Evolutionary conservation across 2,329 filamentous ascomycete species (phyloP).

Genomic region (Colletotrichum endophyticum): DNA sequence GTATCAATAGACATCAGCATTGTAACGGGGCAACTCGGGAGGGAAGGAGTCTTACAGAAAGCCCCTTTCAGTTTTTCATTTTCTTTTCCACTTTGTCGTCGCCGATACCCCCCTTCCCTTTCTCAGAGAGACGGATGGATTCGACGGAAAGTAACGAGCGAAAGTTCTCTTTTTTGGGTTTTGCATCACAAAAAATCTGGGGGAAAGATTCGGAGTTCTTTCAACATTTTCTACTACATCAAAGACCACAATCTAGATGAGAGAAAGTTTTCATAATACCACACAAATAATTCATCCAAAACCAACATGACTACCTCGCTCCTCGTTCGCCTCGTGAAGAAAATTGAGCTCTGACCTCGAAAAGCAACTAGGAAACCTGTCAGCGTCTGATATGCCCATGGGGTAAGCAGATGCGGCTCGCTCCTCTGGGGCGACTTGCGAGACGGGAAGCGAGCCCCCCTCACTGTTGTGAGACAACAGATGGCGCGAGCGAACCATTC

Average conservation of each 20-base stretch:
- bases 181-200: neutral
- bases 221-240: neutral
- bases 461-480: neutral
- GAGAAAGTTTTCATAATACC: conserved; percentile 7
- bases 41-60: neutral
- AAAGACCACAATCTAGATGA: neutral
- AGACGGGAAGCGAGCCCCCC: neutral
- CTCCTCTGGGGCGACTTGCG: neutral
- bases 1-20: conserved; percentile 11
- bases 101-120: conserved; percentile 22
- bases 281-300: neutral
- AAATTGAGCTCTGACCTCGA: neutral
- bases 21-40: neutral
- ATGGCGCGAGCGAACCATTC: neutral
- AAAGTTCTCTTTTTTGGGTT: neutral
- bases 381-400: neutral
- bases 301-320: no score
- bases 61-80: neutral
- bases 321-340: neutral
- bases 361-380: neutral
- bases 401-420: neutral
- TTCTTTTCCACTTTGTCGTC: conserved; percentile 18
- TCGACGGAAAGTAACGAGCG: conserved; percentile 19
- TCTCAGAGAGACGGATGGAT: conserved; percentile 20
- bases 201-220: neutral